Conservation (phyloP, 1,284 basidiomycete genomes). For the Hypsizygus ulmarius region DNA sequence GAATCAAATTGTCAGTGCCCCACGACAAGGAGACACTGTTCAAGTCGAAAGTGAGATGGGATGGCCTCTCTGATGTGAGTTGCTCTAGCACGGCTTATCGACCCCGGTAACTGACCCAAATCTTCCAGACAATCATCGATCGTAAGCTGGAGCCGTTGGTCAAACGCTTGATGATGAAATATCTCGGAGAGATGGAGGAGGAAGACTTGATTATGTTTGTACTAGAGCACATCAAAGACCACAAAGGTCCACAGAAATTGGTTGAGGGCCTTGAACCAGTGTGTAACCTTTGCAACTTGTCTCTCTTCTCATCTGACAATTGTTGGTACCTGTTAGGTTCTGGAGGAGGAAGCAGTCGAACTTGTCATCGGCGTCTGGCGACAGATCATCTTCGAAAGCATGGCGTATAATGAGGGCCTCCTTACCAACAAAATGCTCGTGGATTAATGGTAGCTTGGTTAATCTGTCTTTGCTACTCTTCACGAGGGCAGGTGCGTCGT, state of each 20-base stretch:
- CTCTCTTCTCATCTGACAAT: constrained; percentile 8
- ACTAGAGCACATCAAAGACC: constrained; percentile 83
- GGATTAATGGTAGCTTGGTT: constrained; percentile 40
- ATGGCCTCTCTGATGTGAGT: constrained; percentile 78
- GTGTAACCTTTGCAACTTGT: constrained; percentile 32
- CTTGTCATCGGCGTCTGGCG: constrained; percentile 79
- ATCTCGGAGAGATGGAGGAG: constrained; percentile 84
- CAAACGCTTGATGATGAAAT: constrained; percentile 76
- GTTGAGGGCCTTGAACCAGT: constrained; percentile 87
- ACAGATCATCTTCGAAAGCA: constrained; percentile 87
- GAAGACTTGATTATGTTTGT: constrained; percentile 90
- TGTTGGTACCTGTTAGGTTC: constrained; percentile 50
- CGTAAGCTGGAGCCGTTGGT: constrained; percentile 80
- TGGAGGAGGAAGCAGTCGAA: constrained; percentile 83
- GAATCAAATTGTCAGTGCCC: constrained; percentile 69
- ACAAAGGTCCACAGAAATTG: constrained; percentile 77
- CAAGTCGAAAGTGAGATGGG: constrained; percentile 82
- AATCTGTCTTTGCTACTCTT: constrained; percentile 26
- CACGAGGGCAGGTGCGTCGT: constrained; percentile 42
- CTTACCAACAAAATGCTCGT: constrained; percentile 77
- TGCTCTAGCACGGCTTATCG: constrained; percentile 1
- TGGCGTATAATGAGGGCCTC: constrained; percentile 82
- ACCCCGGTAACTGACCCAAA: constrained; percentile 11
- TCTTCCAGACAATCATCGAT: constrained; percentile 64
- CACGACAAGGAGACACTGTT: constrained; percentile 73